Percentiles rank a stretch among this genome's conserved stretches.
phyloP scores from a whole-genome alignment of 495 filamentous ascomycete genomes.

The Aspergillus avenaceus region DNA sequence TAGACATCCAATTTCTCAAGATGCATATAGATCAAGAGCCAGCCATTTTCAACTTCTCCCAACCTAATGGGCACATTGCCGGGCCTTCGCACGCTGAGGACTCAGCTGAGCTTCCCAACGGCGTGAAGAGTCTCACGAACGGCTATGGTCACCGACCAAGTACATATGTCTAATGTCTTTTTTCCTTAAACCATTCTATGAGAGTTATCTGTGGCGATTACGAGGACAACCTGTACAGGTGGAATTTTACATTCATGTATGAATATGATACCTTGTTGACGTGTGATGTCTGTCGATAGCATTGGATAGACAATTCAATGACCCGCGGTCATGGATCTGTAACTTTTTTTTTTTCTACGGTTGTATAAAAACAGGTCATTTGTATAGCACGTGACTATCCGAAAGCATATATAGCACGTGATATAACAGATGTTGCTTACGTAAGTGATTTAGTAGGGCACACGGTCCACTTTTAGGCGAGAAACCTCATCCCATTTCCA shows the following conservation, averaged over 20 bases:
- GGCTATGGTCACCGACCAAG: conserved; percentile 39
- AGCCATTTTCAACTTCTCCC: conserved; percentile 12
- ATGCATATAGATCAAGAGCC: conserved; percentile 48
- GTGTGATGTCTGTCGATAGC: conserved; percentile 26
- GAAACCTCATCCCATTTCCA: conserved; percentile 21
- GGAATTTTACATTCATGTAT: conserved; percentile 38
- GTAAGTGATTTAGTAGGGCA: conserved; percentile 37
- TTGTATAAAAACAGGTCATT: neutral
- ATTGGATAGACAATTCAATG: conserved; percentile 7
- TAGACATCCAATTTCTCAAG: conserved; percentile 49
- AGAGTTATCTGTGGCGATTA: conserved; percentile 19
- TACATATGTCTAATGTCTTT: conserved; percentile 45
- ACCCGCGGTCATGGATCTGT: conserved; percentile 2
- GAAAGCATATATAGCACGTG: neutral
- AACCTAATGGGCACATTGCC: conserved; percentile 32
- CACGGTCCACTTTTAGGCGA: conserved; percentile 32
- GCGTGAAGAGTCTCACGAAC: conserved; percentile 32
- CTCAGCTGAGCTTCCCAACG: conserved; percentile 15
- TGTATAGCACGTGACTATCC: neutral
- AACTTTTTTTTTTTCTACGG: neutral
- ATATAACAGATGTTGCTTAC: conserved; percentile 18
- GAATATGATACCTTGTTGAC: conserved; percentile 49
- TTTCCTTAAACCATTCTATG: conserved; percentile 17
- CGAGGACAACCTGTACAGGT: conserved; percentile 31
- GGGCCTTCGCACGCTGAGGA: conserved; percentile 18